A percentile compares a stretch with the other conserved stretches of the same genome.
These are phyloP conservation scores for Naegleria fowleri DNA, from an alignment of 208 protist species.

Conservation along the genomic window DNA sequence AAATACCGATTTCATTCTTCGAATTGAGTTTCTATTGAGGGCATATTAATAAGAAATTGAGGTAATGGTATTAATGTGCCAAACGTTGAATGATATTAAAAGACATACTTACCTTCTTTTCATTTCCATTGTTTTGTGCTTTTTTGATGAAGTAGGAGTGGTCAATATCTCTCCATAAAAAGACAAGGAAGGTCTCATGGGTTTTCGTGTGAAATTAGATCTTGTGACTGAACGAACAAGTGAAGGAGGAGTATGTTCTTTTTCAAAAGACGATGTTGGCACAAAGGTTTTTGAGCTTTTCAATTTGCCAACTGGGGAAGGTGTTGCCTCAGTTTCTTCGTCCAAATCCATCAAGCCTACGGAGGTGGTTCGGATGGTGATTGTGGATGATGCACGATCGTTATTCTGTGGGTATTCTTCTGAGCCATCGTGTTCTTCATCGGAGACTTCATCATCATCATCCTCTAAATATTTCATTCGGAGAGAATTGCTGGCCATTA, in stretches of 20 bases:
- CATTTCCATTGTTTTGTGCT: not conserved
- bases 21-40: not conserved
- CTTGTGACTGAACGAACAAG: not conserved
- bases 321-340: not conserved
- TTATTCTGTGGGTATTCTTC: not conserved
- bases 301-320: too few relatives aligned
- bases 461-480: not conserved
- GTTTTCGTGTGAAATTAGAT: not conserved
- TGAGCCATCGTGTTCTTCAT: not conserved
- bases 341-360: not conserved
- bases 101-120: too few relatives aligned
- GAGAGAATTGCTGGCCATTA: not conserved
- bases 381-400: not conserved
- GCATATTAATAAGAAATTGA: too few relatives aligned
- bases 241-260: not conserved
- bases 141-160: not conserved
- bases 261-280: too few relatives aligned
- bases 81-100: too few relatives aligned
- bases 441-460: not conserved
- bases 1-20: not conserved
- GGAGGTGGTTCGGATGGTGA: not conserved
- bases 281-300: too few relatives aligned
- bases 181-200: not conserved
- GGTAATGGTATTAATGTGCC: too few relatives aligned
- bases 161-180: not conserved